phyloP scores from a whole-genome alignment of 306 rosid genomes.

The Cucurbita pepo region DNA sequence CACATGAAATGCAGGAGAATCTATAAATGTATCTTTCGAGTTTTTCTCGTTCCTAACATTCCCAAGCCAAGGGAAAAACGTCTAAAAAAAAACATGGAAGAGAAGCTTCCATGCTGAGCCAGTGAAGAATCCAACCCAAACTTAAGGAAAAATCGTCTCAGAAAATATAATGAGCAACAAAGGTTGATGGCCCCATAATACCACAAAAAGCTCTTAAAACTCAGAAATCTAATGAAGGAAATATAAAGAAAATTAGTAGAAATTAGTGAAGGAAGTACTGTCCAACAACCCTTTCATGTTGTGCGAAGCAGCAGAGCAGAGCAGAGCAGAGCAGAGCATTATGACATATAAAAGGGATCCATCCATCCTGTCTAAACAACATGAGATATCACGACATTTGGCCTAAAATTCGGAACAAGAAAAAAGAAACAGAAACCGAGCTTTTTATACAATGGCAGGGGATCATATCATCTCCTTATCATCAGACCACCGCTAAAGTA shows the following conservation, averaged over 20 bases:
- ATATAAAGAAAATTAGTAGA: background rate
- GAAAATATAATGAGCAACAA: no score
- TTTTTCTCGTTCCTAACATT: no score
- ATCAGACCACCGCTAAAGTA: background rate
- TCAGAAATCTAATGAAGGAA: no score
- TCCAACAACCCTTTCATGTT: slow-evolving; percentile 4
- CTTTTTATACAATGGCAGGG: slow-evolving; percentile 6
- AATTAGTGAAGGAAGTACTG: slow-evolving; percentile 4
- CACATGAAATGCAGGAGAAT: no score
- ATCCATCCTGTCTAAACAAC: background rate
- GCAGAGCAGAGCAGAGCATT: background rate
- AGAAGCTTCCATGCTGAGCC: no score
- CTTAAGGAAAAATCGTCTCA: no score
- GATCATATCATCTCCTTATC: slow-evolving; percentile 4
- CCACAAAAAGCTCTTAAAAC: no score
- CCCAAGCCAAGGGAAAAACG: no score
- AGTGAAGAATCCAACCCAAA: no score
- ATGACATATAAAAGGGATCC: background rate
- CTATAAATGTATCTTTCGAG: no score
- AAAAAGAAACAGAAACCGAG: background rate
- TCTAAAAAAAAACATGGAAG: no score
- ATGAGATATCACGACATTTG: slow-evolving; percentile 1
- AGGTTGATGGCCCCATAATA: no score
- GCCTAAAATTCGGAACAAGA: background rate
- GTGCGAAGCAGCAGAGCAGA: background rate